Conservation (phyloP, 2,329 filamentous ascomycete species). For the Aureobasidium lini region DNA sequence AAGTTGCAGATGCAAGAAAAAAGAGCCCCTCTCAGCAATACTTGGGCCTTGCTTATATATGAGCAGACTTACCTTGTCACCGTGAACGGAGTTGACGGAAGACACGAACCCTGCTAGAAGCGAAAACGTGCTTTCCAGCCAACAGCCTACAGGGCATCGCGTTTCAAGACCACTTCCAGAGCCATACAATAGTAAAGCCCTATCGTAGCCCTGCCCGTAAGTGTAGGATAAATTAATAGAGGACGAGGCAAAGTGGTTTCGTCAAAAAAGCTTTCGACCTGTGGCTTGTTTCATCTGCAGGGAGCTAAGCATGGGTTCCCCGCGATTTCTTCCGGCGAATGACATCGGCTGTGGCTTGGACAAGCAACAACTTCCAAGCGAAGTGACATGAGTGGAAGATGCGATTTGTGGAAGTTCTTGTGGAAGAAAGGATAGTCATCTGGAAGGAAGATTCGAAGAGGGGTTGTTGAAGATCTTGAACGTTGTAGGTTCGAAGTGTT, state of each 20-base stretch:
- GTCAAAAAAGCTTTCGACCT: neutral
- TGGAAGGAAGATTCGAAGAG: neutral
- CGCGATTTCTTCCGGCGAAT: neutral
- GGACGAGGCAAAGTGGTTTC: neutral
- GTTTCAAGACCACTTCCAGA: conserved; percentile 5
- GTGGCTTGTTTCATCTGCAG: conserved; percentile 11
- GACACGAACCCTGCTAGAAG: neutral
- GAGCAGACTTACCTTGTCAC: neutral
- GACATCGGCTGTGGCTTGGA: neutral
- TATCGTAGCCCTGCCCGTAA: neutral
- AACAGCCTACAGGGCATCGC: neutral
- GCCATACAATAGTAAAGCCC: neutral
- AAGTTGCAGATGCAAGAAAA: neutral
- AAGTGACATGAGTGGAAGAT: neutral
- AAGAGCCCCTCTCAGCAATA: neutral
- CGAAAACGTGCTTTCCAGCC: neutral
- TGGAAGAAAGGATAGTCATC: neutral
- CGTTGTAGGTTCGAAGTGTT: neutral
- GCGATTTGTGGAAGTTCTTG: conserved; percentile 7
- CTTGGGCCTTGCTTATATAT: conserved; percentile 4
- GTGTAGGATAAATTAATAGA: conserved; percentile 5
- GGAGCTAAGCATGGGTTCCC: conserved; percentile 5
- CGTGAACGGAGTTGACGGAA: neutral
- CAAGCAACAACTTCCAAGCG: neutral
- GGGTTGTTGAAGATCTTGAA: neutral